Base-by-base conservation (phyloP, 768 basidiomycete species). In the Tubosaeta sp. region DNA sequence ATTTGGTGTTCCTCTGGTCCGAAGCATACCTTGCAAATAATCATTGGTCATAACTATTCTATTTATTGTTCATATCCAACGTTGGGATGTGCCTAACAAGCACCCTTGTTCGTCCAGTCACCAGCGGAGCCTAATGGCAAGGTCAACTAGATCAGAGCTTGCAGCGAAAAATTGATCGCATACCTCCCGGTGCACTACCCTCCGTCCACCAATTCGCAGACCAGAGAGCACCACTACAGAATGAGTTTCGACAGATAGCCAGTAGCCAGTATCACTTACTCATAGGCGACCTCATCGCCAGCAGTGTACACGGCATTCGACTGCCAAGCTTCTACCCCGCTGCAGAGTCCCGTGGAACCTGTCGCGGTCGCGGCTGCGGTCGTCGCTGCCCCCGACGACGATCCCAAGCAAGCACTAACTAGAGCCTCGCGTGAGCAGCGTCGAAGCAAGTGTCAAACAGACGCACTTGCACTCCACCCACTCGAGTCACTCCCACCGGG, bases 391-490 rank as follows among this genome's bases (percentile, higher is more conserved):
- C 21, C 40, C 36, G 53, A 7, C 36, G 53, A 4, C 11, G 59
- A 46, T 40, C 59, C 63, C 14, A 31, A 44, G 44, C 62, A 65
- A 35, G 60, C 63, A 44, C 60, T 62, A n/a, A 57, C 63, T 65
- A 9, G 4, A 43, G 49, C 45, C 19, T 8, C 8, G 18, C 43
- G 29, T 45, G 38, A 45, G 47, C 14, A 25, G 31, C 30, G 35
- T 47, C 43, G 39, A 41, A 14, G 14, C 31, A 25, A 43, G 32
- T 9, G 4, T 22, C 35, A 31, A 12, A 41, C 41, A 24, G 8
- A 69, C 79, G 54, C 64, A 86, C 84, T 77, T 25, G 83, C 76
- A 53, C 78, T 78, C 84, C 82, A 86, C 39, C 84, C 83, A n/a
- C 73, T 72, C 59, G 73, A 80, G 12, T 63, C n/a, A 35, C 77